phyloP scores from a whole-genome alignment of 441 rosid genomes.

The Syzygium malaccense region DNA sequence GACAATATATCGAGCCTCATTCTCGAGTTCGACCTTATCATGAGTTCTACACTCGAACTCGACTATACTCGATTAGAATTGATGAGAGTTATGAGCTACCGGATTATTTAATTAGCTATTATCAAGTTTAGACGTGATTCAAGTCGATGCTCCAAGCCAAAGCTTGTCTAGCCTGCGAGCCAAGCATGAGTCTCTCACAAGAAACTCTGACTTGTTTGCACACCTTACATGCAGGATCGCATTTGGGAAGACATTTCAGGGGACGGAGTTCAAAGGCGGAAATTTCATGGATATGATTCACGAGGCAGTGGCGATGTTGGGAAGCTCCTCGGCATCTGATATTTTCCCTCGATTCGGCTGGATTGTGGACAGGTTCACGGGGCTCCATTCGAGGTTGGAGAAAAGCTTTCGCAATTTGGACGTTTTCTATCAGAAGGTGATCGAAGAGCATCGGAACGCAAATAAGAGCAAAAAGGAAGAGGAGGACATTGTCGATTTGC shows the following conservation, averaged over 20 bases:
- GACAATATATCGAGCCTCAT: not conserved
- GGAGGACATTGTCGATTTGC: constrained; percentile 16
- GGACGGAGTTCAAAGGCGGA: not conserved
- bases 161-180: not conserved
- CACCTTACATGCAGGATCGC: not conserved
- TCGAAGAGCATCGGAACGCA: not conserved
- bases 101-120: not conserved
- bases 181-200: not conserved
- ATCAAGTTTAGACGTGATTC: not conserved
- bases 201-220: not conserved
- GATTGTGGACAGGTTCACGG: constrained; percentile 25
- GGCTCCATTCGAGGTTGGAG: constrained; percentile 21
- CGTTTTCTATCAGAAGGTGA: not conserved
- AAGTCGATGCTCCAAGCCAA: not conserved
- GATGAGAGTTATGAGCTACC: not conserved
- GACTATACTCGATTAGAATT: not conserved
- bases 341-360: not conserved
- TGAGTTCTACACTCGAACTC: not conserved
- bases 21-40: not conserved
- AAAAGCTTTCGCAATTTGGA: not conserved
- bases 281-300: not conserved
- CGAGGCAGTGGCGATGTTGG: not conserved
- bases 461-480: not conserved
- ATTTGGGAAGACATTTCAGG: not conserved
- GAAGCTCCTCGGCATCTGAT: not conserved